Conservation (phyloP, 2,329 filamentous ascomycete genomes). For the Ascocoryne sarcoides region DNA sequence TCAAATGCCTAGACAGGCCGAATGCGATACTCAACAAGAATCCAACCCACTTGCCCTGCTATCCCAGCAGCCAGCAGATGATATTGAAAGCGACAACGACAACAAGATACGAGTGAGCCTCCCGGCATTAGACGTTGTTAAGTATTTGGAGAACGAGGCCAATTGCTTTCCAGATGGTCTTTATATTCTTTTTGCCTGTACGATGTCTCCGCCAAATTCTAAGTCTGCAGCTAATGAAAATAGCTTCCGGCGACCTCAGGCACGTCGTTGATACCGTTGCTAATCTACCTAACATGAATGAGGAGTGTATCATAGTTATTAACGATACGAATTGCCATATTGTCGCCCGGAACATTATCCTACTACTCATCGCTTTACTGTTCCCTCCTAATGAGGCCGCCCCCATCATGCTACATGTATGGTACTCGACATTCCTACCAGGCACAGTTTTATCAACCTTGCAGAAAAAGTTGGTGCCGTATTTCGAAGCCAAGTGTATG, state of each 20-base stretch:
- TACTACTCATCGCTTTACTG: background rate
- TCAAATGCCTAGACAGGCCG: too few species aligned
- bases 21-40: too few species aligned
- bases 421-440: background rate
- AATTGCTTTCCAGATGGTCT: background rate
- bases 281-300: background rate
- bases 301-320: too few species aligned
- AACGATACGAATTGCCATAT: background rate
- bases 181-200: background rate
- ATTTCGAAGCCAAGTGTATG: background rate
- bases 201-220: background rate
- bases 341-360: background rate
- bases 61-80: background rate
- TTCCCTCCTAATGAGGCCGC: background rate
- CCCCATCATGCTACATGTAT: background rate
- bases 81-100: background rate
- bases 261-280: background rate
- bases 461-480: background rate
- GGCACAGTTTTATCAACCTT: background rate
- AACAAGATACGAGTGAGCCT: background rate
- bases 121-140: background rate
- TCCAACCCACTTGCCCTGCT: too few species aligned
- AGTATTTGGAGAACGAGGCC: background rate
- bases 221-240: background rate
- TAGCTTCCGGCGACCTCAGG: background rate